Conservation (phyloP, 1,139 yeast genomes). For the Geotrichum siamense region DNA sequence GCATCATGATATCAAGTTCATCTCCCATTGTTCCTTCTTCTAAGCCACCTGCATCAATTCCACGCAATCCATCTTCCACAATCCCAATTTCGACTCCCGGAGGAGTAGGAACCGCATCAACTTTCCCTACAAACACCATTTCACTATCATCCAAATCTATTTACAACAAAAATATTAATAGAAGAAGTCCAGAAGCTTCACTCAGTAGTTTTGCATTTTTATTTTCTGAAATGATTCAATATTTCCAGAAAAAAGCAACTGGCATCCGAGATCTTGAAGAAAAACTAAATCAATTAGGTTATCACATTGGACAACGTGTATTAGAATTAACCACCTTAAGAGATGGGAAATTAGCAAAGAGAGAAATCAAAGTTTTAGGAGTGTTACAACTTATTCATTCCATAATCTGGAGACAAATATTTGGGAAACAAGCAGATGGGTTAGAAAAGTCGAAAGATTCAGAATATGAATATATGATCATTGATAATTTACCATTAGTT, state of each 20-base stretch:
- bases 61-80: slow-evolving; percentile 31
- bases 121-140: neutral
- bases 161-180: slow-evolving; percentile 60
- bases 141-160: slow-evolving; percentile 32
- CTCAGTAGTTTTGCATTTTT: slow-evolving; percentile 61
- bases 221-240: slow-evolving; percentile 65
- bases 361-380: slow-evolving; percentile 71
- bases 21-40: slow-evolving; percentile 32
- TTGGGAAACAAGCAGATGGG: slow-evolving; percentile 80
- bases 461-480: slow-evolving; percentile 70
- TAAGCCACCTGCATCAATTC: slow-evolving; percentile 28
- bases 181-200: slow-evolving; percentile 61
- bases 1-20: slow-evolving; percentile 22
- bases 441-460: slow-evolving; percentile 81
- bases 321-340: slow-evolving; percentile 53
- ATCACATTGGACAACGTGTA: slow-evolving; percentile 55
- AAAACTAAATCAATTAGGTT: slow-evolving; percentile 70
- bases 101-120: neutral
- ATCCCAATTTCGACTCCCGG: slow-evolving; percentile 20
- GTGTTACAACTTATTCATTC: slow-evolving; percentile 79
- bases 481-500: slow-evolving; percentile 72
- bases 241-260: slow-evolving; percentile 54
- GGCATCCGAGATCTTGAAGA: slow-evolving; percentile 73
- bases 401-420: slow-evolving; percentile 71
- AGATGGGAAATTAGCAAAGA: slow-evolving; percentile 59